Evolutionary conservation across 192 early-diverging fungal genomes (phyloP).

Genomic region (Coemansia sp.): DNA sequence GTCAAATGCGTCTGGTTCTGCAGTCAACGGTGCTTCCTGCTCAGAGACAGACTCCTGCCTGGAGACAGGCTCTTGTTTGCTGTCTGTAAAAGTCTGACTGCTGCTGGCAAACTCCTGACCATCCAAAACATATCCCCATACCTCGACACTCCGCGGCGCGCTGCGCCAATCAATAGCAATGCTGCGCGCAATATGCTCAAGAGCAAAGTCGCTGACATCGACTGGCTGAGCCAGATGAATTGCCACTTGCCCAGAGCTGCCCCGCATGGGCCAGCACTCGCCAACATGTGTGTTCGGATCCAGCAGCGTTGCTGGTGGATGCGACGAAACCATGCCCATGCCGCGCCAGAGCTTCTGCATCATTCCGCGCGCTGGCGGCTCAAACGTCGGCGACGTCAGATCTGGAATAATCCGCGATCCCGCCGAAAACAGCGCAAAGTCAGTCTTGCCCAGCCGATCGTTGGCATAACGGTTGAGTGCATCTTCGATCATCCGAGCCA

Average conservation of each 20-base stretch:
- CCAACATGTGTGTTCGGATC: slow-evolving; percentile 60
- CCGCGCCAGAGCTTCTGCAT: slow-evolving; percentile 17
- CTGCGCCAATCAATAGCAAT: slow-evolving; percentile 61
- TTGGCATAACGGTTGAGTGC: slow-evolving; percentile 62
- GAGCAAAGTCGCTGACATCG: slow-evolving; percentile 59
- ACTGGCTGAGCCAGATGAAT: slow-evolving; percentile 62
- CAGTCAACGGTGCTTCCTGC: background rate
- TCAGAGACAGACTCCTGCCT: too few relatives aligned
- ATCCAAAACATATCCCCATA: slow-evolving; percentile 60
- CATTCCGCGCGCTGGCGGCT: slow-evolving; percentile 36
- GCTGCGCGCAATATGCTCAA: slow-evolving; percentile 67
- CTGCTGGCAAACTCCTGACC: background rate
- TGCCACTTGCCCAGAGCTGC: slow-evolving; percentile 61
- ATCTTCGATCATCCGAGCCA: slow-evolving; percentile 59
- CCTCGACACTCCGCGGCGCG: slow-evolving; percentile 64
- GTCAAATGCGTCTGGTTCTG: background rate
- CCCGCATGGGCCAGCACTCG: slow-evolving; percentile 75
- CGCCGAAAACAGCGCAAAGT: slow-evolving; percentile 67
- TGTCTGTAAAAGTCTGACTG: background rate
- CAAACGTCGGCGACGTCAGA: slow-evolving; percentile 63
- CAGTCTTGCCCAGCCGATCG: slow-evolving; percentile 59
- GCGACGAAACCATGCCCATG: slow-evolving; percentile 38
- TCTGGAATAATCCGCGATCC: slow-evolving; percentile 64
- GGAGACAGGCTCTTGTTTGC: background rate
- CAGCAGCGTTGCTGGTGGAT: slow-evolving; percentile 44